Evolutionary conservation across 2,329 filamentous ascomycete genomes (phyloP).

Genomic region (Diaporthe ampelina): DNA sequence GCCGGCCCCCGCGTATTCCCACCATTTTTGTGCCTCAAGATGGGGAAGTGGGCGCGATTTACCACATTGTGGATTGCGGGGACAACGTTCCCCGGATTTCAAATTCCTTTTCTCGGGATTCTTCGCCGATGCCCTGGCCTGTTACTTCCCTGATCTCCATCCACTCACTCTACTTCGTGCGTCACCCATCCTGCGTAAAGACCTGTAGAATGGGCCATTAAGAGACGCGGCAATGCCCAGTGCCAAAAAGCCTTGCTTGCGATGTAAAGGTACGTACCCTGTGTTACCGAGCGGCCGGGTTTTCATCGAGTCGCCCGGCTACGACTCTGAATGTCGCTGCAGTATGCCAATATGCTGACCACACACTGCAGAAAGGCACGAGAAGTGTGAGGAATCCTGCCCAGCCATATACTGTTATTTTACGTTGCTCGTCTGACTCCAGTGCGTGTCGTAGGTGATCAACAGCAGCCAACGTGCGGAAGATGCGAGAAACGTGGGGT

Average conservation of each 20-base stretch:
- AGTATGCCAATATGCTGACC: not conserved
- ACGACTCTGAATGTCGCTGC: not conserved
- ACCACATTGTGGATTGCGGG: not conserved
- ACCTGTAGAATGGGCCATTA: not conserved
- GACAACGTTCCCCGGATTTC: constrained; percentile 7
- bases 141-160: constrained; percentile 1
- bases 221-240: constrained; percentile 31
- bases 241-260: constrained; percentile 19
- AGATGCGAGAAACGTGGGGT: constrained; percentile 22
- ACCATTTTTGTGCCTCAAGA: constrained; percentile 9
- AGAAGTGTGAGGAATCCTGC: not conserved
- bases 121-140: constrained; percentile 9
- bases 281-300: not conserved
- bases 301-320: not conserved
- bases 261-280: constrained; percentile 27
- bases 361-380: constrained; percentile 5
- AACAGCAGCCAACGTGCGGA: constrained; percentile 2
- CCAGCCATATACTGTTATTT: not conserved
- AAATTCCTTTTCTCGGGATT: constrained; percentile 15
- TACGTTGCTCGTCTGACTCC: not conserved
- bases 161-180: constrained; percentile 8
- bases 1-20: not conserved
- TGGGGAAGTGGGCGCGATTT: constrained; percentile 1
- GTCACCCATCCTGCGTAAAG: not conserved
- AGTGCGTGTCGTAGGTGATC: not conserved